A percentile compares a stretch with the other conserved stretches of the same genome.
phyloP scores from a whole-genome alignment of 306 rosid genomes.

The Lablab purpureus region DNA sequence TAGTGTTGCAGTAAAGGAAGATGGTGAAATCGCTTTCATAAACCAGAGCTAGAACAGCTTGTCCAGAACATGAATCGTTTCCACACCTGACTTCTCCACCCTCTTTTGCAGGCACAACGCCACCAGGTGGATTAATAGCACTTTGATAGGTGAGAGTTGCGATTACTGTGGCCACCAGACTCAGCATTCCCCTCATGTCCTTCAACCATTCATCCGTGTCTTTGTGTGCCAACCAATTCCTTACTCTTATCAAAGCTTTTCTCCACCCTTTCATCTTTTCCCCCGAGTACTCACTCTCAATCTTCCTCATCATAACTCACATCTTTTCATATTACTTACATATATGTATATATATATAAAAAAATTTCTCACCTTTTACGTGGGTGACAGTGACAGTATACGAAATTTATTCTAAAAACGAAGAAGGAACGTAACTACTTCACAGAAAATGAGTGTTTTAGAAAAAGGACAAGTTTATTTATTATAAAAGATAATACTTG shows the following conservation, averaged over 20 bases:
- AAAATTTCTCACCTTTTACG: no score
- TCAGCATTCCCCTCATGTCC: background rate
- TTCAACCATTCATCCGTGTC: background rate
- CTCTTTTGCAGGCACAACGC: constrained; percentile 34
- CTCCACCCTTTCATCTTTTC: background rate
- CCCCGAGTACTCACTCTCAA: no score
- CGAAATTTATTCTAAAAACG: no score
- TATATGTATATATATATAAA: no score
- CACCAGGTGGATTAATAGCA: constrained; percentile 50
- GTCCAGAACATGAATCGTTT: background rate
- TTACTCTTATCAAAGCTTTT: background rate
- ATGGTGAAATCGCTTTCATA: accelerated
- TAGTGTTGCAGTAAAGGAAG: constrained; percentile 18
- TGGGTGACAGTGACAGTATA: no score
- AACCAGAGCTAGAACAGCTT: background rate
- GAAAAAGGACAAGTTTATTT: no score
- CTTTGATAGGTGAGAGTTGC: background rate
- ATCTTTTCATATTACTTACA: no score
- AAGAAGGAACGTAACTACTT: no score
- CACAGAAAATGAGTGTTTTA: no score
- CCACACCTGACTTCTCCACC: accelerated
- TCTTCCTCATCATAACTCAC: no score
- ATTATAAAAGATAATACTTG: no score
- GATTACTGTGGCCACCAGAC: background rate
- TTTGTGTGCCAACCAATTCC: background rate